Evolutionary conservation across 768 basidiomycete genomes (phyloP), one percentile per base, ranked within the genome.

Genomic region (Serendipita sp.): DNA sequence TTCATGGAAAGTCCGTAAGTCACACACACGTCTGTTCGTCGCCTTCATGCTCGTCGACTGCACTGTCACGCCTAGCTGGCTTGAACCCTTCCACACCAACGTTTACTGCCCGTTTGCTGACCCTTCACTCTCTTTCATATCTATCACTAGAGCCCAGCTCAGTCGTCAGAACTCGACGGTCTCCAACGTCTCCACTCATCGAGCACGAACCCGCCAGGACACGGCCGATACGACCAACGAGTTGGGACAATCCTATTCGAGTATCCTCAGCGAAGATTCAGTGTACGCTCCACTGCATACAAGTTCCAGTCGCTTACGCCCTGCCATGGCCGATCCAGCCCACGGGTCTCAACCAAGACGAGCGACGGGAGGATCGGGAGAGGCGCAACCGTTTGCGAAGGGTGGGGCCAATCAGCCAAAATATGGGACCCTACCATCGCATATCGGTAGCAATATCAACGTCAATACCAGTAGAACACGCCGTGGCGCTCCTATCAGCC

Each of bases 221-320:
- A 31, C 48, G 48, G 48, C 8, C 48, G 48, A 50, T 31, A 50
- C 48, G n/a, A 50, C 48, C 6, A 5, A 8, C 8, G n/a, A 5
- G 29, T n/a, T 50, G n/a, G 48, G n/a, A 5, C 48, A 50, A 31
- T 50, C 48, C n/a, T 50, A 50, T n/a, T 18, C 48, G 48, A 50
- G 48, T 50, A 50, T 50, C 48, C 48, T 50, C 48, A 50, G 48
- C 48, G 48, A 50, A 50, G 48, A 50, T n/a, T 50, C 48, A 5
- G 48, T 50, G 5, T 50, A 50, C n/a, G n/a, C 48, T 1, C 48
- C 48, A 18, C 48, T 50, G 8, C 48, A 50, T n/a, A n/a, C 48
- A 18, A 18, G n/a, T 50, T 50, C 48, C 8, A n/a, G 29, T 50
- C 48, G 48, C 2, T 50, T n/a, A 31, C n/a, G 48, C 18, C 48